Evolutionary conservation across 129 eudicot species (phyloP), one percentile per base, ranked within the genome.

Genomic region (Artemisia tridentata): DNA sequence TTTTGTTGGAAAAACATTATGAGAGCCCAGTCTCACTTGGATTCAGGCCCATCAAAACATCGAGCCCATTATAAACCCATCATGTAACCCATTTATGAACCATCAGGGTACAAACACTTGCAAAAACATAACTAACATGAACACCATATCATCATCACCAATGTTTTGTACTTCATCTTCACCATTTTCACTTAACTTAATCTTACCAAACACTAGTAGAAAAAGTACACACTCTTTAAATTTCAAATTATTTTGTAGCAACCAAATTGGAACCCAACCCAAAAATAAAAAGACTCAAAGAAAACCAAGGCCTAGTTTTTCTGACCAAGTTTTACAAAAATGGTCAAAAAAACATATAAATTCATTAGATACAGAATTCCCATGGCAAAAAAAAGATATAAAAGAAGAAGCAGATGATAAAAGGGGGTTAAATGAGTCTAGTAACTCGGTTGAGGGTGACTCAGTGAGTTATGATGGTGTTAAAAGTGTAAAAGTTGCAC

Each of bases 221-320:
- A 69, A 0, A 31, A 38, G 10, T 7, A 38, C 55, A 25, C 50
- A 27, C 51, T 41, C 81, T 52, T 63, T 77, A 25, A 71, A 18
- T 45, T 71, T 78, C 68, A 71, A 63, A 45, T 11, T 21, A 1
- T 25, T 53, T 55, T 70, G 67, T 18, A 25, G 52, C 48, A 63
- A 64, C 65, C 89, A 77, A 65, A 70, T 73, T 9, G 84, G 82
- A 47, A 74, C 74, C 38, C 82, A 80, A 67, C 78, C 67, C 54
- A 68, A 80, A 53, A 29, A 29, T 29, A 88, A 54, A 72, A 92
- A 87, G 71, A 80, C 82, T 60, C 76, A 85, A 46, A 76, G 95
- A 62, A 92, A 92, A 64, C 98, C 98, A 14, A 89, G 89, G 67
- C 96, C 98, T 12, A 92, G 92, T 67, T 92, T 92, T 69, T 72